These are phyloP conservation scores for Penicillium macrosclerotiorum DNA, from an alignment of 495 filamentous ascomycete species.

Conservation along the genomic window DNA sequence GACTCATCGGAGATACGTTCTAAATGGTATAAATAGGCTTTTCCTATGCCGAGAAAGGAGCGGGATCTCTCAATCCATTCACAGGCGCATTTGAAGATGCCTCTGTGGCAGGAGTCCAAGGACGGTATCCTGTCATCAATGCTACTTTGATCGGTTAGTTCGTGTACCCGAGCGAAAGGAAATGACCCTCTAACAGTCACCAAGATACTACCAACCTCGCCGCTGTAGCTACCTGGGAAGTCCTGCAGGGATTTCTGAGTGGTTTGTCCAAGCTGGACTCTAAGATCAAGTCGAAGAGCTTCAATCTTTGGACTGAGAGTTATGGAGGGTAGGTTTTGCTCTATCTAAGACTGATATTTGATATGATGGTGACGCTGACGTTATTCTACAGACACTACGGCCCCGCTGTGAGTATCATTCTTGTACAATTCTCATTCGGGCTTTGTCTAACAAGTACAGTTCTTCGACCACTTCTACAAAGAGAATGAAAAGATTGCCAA, in stretches of 20 bases:
- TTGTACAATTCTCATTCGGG: conserved; percentile 39
- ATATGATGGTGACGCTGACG: conserved; percentile 7
- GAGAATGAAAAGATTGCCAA: conserved; percentile 58
- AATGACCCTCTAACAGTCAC: not conserved
- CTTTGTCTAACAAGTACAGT: conserved; percentile 21
- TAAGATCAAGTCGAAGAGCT: conserved; percentile 51
- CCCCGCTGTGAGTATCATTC: conserved; percentile 43
- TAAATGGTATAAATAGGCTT: conserved; percentile 36
- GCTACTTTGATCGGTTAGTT: conserved; percentile 39
- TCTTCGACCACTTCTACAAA: conserved; percentile 56
- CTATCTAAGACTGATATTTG: conserved; percentile 12
- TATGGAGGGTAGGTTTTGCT: conserved; percentile 61
- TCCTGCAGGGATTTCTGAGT: conserved; percentile 55
- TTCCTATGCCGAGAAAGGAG: conserved; percentile 47
- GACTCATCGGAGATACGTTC: no score
- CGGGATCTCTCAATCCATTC: conserved; percentile 42
- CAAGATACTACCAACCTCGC: conserved; percentile 54
- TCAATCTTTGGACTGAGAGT: conserved; percentile 52
- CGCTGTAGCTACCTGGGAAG: conserved; percentile 55
- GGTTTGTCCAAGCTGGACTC: conserved; percentile 47
- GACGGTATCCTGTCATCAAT: conserved; percentile 47
- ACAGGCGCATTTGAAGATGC: conserved; percentile 46
- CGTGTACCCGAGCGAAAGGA: no score
- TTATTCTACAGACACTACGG: conserved; percentile 40
- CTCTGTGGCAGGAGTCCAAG: conserved; percentile 39